Evolutionary conservation across 2,329 filamentous ascomycete species (phyloP).

Genomic region (Byssochlamys sp.): DNA sequence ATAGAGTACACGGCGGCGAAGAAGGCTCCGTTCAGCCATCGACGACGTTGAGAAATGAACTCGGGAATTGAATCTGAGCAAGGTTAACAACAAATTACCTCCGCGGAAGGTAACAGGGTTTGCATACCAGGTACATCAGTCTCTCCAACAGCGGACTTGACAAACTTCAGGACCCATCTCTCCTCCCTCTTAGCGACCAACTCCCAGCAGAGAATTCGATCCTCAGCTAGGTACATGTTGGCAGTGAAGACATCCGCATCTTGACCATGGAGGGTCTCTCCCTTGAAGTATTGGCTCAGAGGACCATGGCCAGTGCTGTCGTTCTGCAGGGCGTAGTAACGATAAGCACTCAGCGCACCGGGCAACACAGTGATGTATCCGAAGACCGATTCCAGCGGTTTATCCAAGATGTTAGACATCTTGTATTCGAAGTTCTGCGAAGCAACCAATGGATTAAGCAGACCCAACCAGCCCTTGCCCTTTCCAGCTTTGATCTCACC

Average conservation of each 20-base stretch:
- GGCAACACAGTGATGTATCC: conserved; percentile 96
- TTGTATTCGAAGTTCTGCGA: conserved; percentile 99
- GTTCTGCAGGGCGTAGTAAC: conserved; percentile 92
- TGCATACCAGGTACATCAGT: conserved; percentile 82
- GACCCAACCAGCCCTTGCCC: conserved; percentile 64
- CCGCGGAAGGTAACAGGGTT: conserved; percentile 17
- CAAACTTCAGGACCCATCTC: conserved; percentile 95
- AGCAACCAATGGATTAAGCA: conserved; percentile 88
- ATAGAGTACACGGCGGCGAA: conserved; percentile 97
- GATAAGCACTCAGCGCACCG: conserved; percentile 86
- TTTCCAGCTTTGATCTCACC: conserved; percentile 98
- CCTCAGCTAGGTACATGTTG: conserved; percentile 98
- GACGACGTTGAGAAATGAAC: conserved; percentile 88
- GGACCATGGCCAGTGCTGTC: conserved; percentile 92
- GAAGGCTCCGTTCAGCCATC: conserved; percentile 98
- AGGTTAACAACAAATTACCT: neutral
- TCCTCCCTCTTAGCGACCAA: conserved; percentile 89
- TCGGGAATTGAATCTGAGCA: conserved; percentile 76
- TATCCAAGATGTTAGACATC: conserved; percentile 98
- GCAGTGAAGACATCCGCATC: conserved; percentile 95
- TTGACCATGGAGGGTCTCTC: conserved; percentile 89
- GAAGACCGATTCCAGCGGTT: conserved; percentile 92
- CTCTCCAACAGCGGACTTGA: conserved; percentile 91
- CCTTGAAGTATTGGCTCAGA: conserved; percentile 97
- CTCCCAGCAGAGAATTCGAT: conserved; percentile 98